Evolutionary conservation across 208 protist genomes (phyloP).

Genomic region (Leishmania lainsoni): DNA sequence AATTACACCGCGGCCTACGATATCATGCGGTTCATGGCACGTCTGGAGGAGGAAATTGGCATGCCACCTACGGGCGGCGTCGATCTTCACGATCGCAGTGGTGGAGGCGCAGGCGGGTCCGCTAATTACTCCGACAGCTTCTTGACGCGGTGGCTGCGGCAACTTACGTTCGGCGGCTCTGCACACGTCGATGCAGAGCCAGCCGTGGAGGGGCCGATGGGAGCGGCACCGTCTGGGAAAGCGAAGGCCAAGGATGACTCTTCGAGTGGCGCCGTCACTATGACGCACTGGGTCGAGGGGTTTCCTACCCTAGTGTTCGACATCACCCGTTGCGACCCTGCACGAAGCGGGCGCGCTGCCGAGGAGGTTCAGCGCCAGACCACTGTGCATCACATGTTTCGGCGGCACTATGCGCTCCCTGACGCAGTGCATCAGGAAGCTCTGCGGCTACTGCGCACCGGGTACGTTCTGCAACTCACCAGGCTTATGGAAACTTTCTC

Average conservation of each 20-base stretch:
- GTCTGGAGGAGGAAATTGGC: slow-evolving; percentile 53
- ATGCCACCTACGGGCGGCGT: slow-evolving; percentile 27
- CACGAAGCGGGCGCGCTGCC: slow-evolving; percentile 8
- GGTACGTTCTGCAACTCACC: slow-evolving; percentile 31
- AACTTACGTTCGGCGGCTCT: slow-evolving; percentile 25
- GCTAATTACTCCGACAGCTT: slow-evolving; percentile 9
- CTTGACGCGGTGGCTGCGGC: slow-evolving; percentile 36
- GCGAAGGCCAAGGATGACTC: neutral
- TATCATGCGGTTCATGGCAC: slow-evolving; percentile 70
- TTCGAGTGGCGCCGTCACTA: neutral
- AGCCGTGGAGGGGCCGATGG: neutral
- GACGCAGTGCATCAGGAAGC: slow-evolving; percentile 28
- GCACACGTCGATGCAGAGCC: slow-evolving; percentile 17
- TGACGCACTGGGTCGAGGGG: neutral
- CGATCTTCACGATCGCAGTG: neutral
- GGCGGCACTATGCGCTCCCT: slow-evolving; percentile 21
- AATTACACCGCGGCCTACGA: slow-evolving; percentile 59
- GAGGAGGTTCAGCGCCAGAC: slow-evolving; percentile 32
- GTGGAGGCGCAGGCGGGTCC: neutral
- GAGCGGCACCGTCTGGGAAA: neutral
- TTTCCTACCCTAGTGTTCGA: slow-evolving; percentile 32
- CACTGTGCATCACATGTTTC: slow-evolving; percentile 35
- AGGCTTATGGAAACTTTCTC: slow-evolving; percentile 39
- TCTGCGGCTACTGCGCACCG: slow-evolving; percentile 31
- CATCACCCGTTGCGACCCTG: slow-evolving; percentile 8